A percentile compares a stretch with the other conserved stretches of the same genome.
Evolutionary conservation across 2,329 filamentous ascomycete genomes (phyloP).

Genomic region (Calonectria fujianensis): DNA sequence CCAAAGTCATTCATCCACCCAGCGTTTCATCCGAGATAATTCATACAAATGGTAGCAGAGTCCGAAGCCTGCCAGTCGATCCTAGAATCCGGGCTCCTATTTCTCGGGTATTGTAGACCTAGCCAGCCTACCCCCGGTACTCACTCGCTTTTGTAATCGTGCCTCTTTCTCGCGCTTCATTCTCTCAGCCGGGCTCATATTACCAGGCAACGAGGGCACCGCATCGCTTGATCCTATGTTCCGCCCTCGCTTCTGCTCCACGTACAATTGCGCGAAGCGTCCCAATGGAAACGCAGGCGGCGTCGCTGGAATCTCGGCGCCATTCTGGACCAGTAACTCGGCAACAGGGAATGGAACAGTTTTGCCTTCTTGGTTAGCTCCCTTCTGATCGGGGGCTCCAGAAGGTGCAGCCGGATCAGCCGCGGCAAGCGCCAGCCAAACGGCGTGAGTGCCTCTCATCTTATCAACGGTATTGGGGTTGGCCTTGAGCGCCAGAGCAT

Average conservation of each 20-base stretch:
- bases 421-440: slow-evolving; percentile 93
- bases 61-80: slow-evolving; percentile 61
- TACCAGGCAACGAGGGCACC: slow-evolving; percentile 75
- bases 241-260: slow-evolving; percentile 83
- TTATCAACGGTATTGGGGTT: slow-evolving; percentile 92
- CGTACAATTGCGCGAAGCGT: slow-evolving; percentile 85
- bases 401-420: slow-evolving; percentile 90
- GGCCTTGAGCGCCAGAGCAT: slow-evolving; percentile 89
- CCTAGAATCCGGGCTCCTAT: slow-evolving; percentile 68
- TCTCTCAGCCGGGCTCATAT: slow-evolving; percentile 66
- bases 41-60: slow-evolving; percentile 62
- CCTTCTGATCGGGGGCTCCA: slow-evolving; percentile 66
- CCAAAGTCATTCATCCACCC: slow-evolving; percentile 44
- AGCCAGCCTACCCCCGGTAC: slow-evolving; percentile 83
- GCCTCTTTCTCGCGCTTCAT: slow-evolving; percentile 79
- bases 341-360: slow-evolving; percentile 88
- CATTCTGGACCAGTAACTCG: slow-evolving; percentile 94
- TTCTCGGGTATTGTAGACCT: slow-evolving; percentile 78
- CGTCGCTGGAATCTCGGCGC: slow-evolving; percentile 86
- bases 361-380: slow-evolving; percentile 69
- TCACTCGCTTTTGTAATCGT: slow-evolving; percentile 85
- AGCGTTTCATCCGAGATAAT: slow-evolving; percentile 52
- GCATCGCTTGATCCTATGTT: slow-evolving; percentile 72
- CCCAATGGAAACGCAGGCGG: slow-evolving; percentile 90
- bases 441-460: slow-evolving; percentile 89